A percentile compares a stretch with the other conserved stretches of the same genome.
Evolutionary conservation across 139 green algal genomes (phyloP).

Genomic region (Chlorella sp.): DNA sequence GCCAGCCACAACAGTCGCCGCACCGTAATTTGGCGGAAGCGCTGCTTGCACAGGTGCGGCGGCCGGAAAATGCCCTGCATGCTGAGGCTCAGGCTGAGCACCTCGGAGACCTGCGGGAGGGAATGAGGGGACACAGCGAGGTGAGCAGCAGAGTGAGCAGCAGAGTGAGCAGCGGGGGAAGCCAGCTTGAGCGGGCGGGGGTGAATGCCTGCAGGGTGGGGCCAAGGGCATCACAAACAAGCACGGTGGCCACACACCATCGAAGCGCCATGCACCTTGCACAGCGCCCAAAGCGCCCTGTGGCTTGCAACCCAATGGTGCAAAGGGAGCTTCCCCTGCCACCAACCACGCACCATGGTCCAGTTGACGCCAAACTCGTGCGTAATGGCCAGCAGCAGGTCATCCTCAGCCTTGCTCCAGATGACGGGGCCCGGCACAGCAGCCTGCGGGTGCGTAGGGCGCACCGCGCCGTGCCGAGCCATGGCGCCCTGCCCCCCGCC

Average conservation of each 20-base stretch:
- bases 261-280: no score
- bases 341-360: conserved; percentile 65
- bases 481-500: conserved; percentile 14
- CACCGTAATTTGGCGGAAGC: conserved; percentile 54
- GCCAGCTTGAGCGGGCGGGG: no score
- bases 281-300: no score
- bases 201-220: no score
- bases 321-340: no score
- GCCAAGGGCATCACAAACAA: no score
- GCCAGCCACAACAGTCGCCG: no score
- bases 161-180: no score
- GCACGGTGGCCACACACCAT: no score
- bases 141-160: no score
- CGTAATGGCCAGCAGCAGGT: conserved; percentile 72
- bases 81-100: conserved; percentile 53
- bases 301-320: no score
- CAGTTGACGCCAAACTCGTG: conserved; percentile 84
- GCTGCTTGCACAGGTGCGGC: conserved; percentile 54
- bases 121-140: no score
- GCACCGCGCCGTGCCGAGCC: not conserved
- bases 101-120: conserved; percentile 50
- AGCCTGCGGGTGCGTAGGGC: not conserved
- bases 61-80: conserved; percentile 69
- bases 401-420: conserved; percentile 46
- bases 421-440: conserved; percentile 14